A percentile compares a stretch with the other conserved stretches of the same genome.
Evolutionary conservation across 1,284 basidiomycete species (phyloP).

Genomic region (Inonotus hispidus): DNA sequence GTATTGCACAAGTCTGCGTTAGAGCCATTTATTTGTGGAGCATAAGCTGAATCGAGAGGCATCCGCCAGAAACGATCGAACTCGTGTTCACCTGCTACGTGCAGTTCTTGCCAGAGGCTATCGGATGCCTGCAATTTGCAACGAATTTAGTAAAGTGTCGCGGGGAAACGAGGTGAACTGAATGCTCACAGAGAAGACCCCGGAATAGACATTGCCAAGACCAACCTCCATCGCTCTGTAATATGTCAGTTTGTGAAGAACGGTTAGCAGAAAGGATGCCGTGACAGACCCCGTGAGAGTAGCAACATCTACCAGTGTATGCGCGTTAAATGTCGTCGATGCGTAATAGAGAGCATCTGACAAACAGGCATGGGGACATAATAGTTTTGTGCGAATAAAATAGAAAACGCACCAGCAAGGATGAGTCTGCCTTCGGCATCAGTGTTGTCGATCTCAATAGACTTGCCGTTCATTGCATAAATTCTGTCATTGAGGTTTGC

Average conservation of each 20-base stretch:
- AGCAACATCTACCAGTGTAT: constrained; percentile 42
- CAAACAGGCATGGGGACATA: constrained; percentile 19
- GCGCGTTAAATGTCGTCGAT: constrained; percentile 38
- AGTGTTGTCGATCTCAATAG: constrained; percentile 85
- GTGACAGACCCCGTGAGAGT: constrained; percentile 50
- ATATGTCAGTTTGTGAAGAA: background rate
- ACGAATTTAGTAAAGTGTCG: background rate
- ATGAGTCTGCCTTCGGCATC: constrained; percentile 85
- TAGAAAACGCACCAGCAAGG: constrained; percentile 47
- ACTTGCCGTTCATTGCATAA: constrained; percentile 86
- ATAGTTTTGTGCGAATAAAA: constrained; percentile 26
- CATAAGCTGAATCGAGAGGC: constrained; percentile 78
- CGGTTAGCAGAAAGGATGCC: constrained; percentile 10
- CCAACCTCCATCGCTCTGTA: constrained; percentile 60
- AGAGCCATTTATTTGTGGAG: constrained; percentile 68
- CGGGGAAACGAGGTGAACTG: background rate
- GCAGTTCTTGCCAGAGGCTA: constrained; percentile 67
- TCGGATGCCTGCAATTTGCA: constrained; percentile 51
- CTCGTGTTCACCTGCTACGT: constrained; percentile 66
- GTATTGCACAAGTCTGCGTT: constrained; percentile 83
- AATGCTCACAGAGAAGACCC: constrained; percentile 67
- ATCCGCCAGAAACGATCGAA: constrained; percentile 83
- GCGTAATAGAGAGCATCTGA: constrained; percentile 43
- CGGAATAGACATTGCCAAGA: constrained; percentile 71
- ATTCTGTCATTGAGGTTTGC: constrained; percentile 40